These are phyloP conservation scores for Coffea eugenioides DNA, from an alignment of 257 asterid species.

Conservation along the genomic window DNA sequence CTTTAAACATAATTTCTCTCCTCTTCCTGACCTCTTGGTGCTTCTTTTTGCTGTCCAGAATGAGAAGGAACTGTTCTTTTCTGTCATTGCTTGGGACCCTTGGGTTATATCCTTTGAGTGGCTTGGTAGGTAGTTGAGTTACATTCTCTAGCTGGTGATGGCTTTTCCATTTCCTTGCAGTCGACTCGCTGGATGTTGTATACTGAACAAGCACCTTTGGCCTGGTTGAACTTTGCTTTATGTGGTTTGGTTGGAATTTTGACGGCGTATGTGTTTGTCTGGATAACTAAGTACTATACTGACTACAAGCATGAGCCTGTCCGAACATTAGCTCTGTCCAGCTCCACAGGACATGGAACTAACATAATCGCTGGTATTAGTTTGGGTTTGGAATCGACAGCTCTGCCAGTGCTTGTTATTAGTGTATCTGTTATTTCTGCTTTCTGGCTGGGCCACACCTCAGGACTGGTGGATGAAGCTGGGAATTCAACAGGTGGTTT, in stretches of 20 bases:
- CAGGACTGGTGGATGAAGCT: constrained; percentile 87
- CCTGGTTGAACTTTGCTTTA: constrained; percentile 93
- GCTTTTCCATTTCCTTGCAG: constrained; percentile 45
- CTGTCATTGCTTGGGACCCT: not conserved
- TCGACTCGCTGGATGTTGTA: constrained; percentile 98
- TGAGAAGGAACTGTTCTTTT: not conserved
- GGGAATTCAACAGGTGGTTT: constrained; percentile 97
- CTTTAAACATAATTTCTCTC: constrained; percentile 10
- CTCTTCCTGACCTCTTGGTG: constrained; percentile 9
- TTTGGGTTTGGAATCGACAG: constrained; percentile 97
- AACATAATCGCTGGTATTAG: constrained; percentile 98
- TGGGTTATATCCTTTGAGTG: not conserved
- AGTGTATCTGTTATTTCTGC: constrained; percentile 84
- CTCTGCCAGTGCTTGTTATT: constrained; percentile 95
- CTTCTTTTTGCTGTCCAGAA: not conserved
- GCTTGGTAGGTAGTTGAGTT: not conserved
- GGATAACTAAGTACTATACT: constrained; percentile 87
- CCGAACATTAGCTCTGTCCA: constrained; percentile 86
- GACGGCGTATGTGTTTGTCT: constrained; percentile 88
- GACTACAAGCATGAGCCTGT: constrained; percentile 99
- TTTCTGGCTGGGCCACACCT: constrained; percentile 95
- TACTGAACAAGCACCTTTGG: constrained; percentile 98
- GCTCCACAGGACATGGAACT: constrained; percentile 97
- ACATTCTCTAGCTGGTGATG: constrained; percentile 25
- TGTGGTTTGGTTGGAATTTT: constrained; percentile 96